Conservation (phyloP, 2,329 filamentous ascomycete species). For the Cladorrhinum sp. region DNA sequence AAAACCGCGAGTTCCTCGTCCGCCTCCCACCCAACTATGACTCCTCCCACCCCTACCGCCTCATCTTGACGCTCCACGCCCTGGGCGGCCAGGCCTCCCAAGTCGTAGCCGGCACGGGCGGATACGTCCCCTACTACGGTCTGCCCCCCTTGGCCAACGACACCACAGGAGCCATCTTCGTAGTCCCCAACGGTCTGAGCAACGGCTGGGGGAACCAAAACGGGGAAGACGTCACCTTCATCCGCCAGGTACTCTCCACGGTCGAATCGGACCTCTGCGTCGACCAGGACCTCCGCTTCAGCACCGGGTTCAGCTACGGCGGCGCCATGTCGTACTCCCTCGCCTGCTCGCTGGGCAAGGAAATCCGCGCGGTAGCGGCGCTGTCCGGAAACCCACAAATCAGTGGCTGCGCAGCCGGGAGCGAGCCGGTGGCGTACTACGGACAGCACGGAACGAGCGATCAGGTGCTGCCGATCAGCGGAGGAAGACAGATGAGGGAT, state of each 20-base stretch:
- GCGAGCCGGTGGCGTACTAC: constrained; percentile 21
- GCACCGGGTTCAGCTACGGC: constrained; percentile 45
- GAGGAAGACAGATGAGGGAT: constrained; percentile 22
- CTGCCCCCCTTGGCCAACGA: constrained; percentile 36
- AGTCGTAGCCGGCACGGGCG: constrained; percentile 32
- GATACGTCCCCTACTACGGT: constrained; percentile 38
- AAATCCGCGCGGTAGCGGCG: constrained; percentile 38
- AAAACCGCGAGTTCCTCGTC: constrained; percentile 16
- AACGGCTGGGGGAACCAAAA: constrained; percentile 42
- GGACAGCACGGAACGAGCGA: constrained; percentile 21
- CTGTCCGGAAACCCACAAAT: constrained; percentile 16
- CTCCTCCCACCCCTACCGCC: constrained; percentile 34
- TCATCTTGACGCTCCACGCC: constrained; percentile 43
- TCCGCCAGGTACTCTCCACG: constrained; percentile 37
- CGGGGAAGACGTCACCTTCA: constrained; percentile 41
- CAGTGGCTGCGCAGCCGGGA: constrained; percentile 18
- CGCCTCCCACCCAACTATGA: constrained; percentile 34
- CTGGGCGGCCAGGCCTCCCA: constrained; percentile 38
- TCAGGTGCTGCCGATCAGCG: constrained; percentile 13
- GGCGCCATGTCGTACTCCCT: constrained; percentile 42
- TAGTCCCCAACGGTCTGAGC: constrained; percentile 42
- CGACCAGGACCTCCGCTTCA: constrained; percentile 40
- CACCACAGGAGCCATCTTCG: constrained; percentile 40
- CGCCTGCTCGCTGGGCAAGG: constrained; percentile 39
- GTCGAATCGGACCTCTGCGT: constrained; percentile 42